A percentile compares a stretch with the other conserved stretches of the same genome.
Evolutionary conservation across 345 rosid genomes (phyloP).

Genomic region (Erysimum cheiranthoides): DNA sequence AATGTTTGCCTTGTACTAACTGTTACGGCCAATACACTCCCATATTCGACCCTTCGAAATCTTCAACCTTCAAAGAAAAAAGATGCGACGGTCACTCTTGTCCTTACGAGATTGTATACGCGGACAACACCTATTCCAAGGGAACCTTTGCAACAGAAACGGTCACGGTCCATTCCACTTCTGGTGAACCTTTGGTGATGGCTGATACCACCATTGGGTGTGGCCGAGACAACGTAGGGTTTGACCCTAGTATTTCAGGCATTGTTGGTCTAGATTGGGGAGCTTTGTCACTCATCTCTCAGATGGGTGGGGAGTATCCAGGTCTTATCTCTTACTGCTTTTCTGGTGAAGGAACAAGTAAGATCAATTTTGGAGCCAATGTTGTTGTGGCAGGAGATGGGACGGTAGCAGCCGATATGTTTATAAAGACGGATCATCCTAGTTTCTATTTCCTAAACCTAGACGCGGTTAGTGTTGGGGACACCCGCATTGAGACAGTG

Average conservation of each 20-base stretch:
- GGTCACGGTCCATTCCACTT: conserved; percentile 12
- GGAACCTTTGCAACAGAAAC: conserved; percentile 14
- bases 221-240: background rate
- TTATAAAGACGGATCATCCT: background rate
- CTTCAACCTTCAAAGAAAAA: conserved; percentile 13
- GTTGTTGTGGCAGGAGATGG: conserved; percentile 24
- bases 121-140: background rate
- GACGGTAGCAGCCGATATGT: background rate
- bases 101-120: background rate
- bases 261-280: conserved; percentile 16
- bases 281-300: background rate
- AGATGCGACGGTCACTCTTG: background rate
- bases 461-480: conserved; percentile 17
- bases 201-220: background rate
- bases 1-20: conserved; percentile 32
- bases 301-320: background rate
- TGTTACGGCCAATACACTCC: conserved; percentile 22
- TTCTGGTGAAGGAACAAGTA: conserved; percentile 10
- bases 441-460: conserved; percentile 18
- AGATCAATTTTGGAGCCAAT: conserved; percentile 17
- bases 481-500: background rate
- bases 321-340: conserved; percentile 19
- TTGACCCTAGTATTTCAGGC: background rate
- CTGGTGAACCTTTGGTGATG: conserved; percentile 21
- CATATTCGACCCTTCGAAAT: conserved; percentile 23